These are phyloP conservation scores for Alternaria arborescens DNA, from an alignment of 2,329 filamentous ascomycete genomes.

Conservation along the genomic window DNA sequence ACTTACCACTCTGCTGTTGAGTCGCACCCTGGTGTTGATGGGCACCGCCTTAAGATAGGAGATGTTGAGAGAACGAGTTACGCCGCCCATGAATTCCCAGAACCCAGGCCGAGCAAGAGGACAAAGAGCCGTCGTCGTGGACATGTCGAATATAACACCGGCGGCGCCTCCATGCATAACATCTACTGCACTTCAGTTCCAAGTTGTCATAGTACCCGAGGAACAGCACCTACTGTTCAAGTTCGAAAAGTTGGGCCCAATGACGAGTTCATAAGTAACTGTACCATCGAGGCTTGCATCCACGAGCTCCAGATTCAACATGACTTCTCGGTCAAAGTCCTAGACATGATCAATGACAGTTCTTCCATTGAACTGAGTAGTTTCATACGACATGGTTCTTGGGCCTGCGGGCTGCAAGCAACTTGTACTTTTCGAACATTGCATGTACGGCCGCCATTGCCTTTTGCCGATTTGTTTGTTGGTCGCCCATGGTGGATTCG, in stretches of 20 bases:
- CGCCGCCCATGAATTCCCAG: slow-evolving; percentile 63
- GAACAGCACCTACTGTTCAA: slow-evolving; percentile 43
- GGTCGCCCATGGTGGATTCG: slow-evolving; percentile 30
- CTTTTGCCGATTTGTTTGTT: slow-evolving; percentile 38
- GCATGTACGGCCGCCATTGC: slow-evolving; percentile 50
- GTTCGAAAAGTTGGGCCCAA: slow-evolving; percentile 50
- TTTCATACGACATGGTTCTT: slow-evolving; percentile 42
- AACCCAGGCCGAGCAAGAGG: slow-evolving; percentile 59
- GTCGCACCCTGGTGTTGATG: slow-evolving; percentile 54
- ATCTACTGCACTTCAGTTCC: slow-evolving; percentile 33
- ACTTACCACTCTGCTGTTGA: slow-evolving; percentile 56
- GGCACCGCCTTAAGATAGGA: slow-evolving; percentile 62
- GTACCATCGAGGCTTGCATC: slow-evolving; percentile 49
- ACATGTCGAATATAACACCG: slow-evolving; percentile 54
- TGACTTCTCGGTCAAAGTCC: slow-evolving; percentile 51
- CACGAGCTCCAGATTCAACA: slow-evolving; percentile 48
- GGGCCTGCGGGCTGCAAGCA: slow-evolving; percentile 43
- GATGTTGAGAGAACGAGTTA: slow-evolving; percentile 61
- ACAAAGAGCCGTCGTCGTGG: slow-evolving; percentile 60
- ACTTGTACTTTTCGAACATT: slow-evolving; percentile 49
- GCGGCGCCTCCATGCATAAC: slow-evolving; percentile 54
- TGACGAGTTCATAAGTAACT: slow-evolving; percentile 46
- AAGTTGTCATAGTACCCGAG: not conserved
- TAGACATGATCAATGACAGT: slow-evolving; percentile 19
- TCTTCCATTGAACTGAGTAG: not conserved